Conservation (phyloP, 208 protist genomes). For the Trichomonas gallinae region DNA sequence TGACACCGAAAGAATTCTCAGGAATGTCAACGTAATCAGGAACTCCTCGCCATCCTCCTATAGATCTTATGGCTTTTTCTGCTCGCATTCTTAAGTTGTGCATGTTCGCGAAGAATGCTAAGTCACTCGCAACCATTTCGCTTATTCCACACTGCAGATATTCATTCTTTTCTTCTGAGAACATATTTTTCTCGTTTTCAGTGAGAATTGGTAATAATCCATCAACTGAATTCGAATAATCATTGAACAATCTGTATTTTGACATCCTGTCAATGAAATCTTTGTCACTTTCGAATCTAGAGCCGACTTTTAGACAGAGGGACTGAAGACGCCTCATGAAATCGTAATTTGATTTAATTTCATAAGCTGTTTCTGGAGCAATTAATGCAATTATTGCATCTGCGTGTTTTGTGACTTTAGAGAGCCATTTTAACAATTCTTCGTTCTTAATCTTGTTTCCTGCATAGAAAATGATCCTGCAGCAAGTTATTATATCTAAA, state of each 20-base stretch:
- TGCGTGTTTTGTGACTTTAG: neutral
- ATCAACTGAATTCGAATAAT: neutral
- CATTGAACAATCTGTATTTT: neutral
- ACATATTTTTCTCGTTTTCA: neutral
- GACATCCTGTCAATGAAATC: neutral
- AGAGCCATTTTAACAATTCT: neutral
- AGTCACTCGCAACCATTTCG: neutral
- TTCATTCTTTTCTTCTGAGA: neutral
- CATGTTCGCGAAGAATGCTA: neutral
- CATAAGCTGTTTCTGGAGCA: neutral
- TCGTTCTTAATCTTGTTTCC: neutral
- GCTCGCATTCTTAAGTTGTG: neutral
- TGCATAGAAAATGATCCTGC: neutral
- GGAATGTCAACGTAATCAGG: neutral
- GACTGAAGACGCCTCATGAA: neutral
- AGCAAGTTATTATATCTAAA: neutral
- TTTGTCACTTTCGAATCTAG: neutral
- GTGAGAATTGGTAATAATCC: neutral
- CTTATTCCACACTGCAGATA: neutral
- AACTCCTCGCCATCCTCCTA: neutral
- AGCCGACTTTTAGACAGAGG: neutral
- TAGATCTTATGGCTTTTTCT: neutral
- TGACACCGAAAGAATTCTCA: neutral
- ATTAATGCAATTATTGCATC: neutral
- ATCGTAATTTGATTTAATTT: neutral